These are phyloP conservation scores for Fusarium solani-melongenae DNA, from an alignment of 2,329 filamentous ascomycete species.

Conservation along the genomic window DNA sequence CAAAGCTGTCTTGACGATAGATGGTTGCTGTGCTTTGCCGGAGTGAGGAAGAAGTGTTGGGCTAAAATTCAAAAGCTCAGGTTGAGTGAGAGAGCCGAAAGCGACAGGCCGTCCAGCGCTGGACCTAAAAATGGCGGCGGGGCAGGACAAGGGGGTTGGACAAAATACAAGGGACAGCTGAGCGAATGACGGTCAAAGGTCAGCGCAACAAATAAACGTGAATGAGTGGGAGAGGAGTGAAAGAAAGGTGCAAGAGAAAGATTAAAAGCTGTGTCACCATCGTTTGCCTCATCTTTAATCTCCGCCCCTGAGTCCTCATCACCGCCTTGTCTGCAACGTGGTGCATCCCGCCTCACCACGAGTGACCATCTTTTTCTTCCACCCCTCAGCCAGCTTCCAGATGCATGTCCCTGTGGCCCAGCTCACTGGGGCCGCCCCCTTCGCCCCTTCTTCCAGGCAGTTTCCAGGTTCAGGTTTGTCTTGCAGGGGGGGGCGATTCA, in stretches of 20 bases:
- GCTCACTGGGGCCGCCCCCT: conserved; percentile 16
- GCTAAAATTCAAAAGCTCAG: conserved; percentile 39
- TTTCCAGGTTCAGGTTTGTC: conserved; percentile 11
- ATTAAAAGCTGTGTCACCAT: background rate
- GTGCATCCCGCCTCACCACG: background rate
- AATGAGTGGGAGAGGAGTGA: background rate
- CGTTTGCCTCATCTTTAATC: background rate
- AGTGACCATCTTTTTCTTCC: conserved; percentile 17
- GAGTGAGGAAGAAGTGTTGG: conserved; percentile 32
- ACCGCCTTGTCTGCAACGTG: background rate
- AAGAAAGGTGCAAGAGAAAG: background rate
- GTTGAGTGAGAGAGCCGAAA: conserved; percentile 31
- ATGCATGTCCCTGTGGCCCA: conserved; percentile 17
- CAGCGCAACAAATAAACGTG: background rate
- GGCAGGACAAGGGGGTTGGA: conserved; percentile 4
- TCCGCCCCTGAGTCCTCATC: background rate
- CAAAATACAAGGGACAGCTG: conserved; percentile 26
- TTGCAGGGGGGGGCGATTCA: conserved; percentile 26
- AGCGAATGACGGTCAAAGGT: background rate
- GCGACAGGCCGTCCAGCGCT: conserved; percentile 4
- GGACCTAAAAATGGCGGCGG: conserved; percentile 27
- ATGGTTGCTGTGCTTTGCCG: conserved; percentile 5
- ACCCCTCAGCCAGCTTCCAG: conserved; percentile 11
- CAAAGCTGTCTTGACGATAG: conserved; percentile 17
- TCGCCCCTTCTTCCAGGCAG: conserved; percentile 14